Evolutionary conservation across 257 asterid species (phyloP), one percentile per base, ranked within the genome.

Genomic region (Penstemon barbatus): DNA sequence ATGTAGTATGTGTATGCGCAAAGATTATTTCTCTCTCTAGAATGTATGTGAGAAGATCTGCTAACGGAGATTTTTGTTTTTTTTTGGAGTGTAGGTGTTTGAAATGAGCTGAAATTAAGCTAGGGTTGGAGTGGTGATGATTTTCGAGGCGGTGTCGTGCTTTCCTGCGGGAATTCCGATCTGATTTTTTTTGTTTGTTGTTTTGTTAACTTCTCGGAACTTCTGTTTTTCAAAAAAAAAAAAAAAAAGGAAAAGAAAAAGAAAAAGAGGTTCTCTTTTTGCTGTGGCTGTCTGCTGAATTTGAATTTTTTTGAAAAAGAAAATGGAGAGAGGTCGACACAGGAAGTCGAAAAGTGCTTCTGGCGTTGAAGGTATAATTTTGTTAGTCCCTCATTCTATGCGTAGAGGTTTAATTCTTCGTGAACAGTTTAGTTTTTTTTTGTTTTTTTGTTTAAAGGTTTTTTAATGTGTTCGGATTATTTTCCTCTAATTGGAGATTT

Each of bases 291-390:
- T 58, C 43, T 63, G 36, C 48, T 71, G 15, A 7, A 62, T 62
- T 74, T 67, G 62, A 70, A 46, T 50, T 72, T 71, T 76, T 65
- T 36, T 4, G 13, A 65, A 57, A 70, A 46, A 67, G 69, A 71
- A 78, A 74, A 89, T 90, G 98, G 95, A 92, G 85, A 82, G 79
- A 77, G 74, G 84, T 85, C 96, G 96, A 11, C 96, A 83, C 77
- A 71, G 88, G 82, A 93, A 86, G 82, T 82, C 92, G 63, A 88
- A 74, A 72, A 90, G 97, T 61, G 85, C 90, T 70, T 70, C 95
- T 36, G 84, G 83, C 52, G 40, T 82, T 75, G 89, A 85, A 86
- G 99, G 97, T 92, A 53, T 50, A 78, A 52, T 51, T 73, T 56
- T 18, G 6, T 15, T 68, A 48, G 41, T 53, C 57, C 33, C 54